phyloP scores from a whole-genome alignment of 306 rosid genomes.

The Glycine latifolia region DNA sequence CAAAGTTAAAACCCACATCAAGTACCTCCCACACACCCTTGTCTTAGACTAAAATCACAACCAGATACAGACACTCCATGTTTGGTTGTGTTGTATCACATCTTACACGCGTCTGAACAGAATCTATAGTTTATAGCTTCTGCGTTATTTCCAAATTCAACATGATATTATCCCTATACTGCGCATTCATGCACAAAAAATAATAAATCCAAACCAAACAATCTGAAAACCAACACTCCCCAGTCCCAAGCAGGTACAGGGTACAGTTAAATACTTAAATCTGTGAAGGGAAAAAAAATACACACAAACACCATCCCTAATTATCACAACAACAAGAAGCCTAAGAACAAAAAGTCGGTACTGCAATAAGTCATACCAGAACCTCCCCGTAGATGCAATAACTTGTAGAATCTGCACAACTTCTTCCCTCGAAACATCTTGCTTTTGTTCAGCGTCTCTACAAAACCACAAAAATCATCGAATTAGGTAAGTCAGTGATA shows the following conservation, averaged over 20 bases:
- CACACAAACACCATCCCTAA: slow-evolving; percentile 5
- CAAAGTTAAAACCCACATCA: neutral
- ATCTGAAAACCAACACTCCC: neutral
- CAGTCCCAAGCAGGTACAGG: neutral
- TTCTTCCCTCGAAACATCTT: slow-evolving; percentile 45
- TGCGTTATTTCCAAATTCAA: neutral
- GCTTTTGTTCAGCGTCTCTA: slow-evolving; percentile 42
- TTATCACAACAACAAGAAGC: slow-evolving; percentile 1
- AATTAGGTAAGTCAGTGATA: neutral
- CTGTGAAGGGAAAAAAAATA: neutral
- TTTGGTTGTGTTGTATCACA: too few relatives aligned
- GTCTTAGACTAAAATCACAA: neutral
- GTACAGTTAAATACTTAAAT: neutral
- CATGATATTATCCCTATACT: neutral
- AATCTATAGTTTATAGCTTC: neutral
- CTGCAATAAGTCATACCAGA: slow-evolving; percentile 41
- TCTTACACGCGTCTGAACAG: neutral
- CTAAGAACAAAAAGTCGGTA: neutral
- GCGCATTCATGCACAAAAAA: neutral
- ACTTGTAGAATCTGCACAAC: slow-evolving; percentile 46
- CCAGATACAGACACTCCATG: neutral
- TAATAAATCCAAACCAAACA: slow-evolving; percentile 22
- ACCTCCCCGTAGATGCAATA: slow-evolving; percentile 58
- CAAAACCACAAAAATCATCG: neutral
- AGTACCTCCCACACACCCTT: neutral